Evolutionary conservation across 2,329 filamentous ascomycete species (phyloP).

Genomic region (Sporothrix phasma): DNA sequence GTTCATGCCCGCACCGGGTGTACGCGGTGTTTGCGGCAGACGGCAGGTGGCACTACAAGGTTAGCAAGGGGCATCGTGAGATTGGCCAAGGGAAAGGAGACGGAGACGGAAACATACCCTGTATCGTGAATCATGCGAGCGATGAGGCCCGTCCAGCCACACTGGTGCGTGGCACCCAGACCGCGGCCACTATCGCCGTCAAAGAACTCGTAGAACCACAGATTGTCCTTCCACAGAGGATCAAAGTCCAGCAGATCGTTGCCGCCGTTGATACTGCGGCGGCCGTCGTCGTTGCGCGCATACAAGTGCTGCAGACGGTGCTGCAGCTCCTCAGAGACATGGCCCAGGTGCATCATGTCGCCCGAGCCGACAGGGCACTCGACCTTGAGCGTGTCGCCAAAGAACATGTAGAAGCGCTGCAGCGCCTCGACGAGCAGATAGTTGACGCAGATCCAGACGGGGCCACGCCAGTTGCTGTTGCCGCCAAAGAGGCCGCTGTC

Average conservation of each 20-base stretch:
- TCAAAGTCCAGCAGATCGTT: constrained; percentile 85
- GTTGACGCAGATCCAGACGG: constrained; percentile 94
- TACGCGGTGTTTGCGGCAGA: constrained; percentile 84
- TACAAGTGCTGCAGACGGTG: constrained; percentile 91
- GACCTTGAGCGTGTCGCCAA: constrained; percentile 76
- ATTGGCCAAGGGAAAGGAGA: not conserved
- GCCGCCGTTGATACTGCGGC: constrained; percentile 77
- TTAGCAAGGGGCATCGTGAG: not conserved
- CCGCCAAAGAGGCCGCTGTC: constrained; percentile 91
- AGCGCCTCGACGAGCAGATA: constrained; percentile 88
- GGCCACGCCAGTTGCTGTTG: constrained; percentile 96
- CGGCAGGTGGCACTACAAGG: constrained; percentile 66
- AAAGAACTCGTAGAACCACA: constrained; percentile 98
- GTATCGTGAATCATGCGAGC: constrained; percentile 97
- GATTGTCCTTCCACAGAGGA: constrained; percentile 80
- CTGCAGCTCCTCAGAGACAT: constrained; percentile 90
- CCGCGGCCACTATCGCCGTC: constrained; percentile 86
- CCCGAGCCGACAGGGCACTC: constrained; percentile 92
- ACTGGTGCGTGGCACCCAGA: constrained; percentile 86
- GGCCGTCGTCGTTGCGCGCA: constrained; percentile 70
- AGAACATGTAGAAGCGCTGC: constrained; percentile 94
- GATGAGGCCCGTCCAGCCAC: constrained; percentile 91
- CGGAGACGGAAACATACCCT: constrained; percentile 53
- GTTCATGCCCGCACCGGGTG: constrained; percentile 69
- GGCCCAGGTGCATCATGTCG: constrained; percentile 89